phyloP scores from a whole-genome alignment of 805 yeast species.

The Candida michaelii region DNA sequence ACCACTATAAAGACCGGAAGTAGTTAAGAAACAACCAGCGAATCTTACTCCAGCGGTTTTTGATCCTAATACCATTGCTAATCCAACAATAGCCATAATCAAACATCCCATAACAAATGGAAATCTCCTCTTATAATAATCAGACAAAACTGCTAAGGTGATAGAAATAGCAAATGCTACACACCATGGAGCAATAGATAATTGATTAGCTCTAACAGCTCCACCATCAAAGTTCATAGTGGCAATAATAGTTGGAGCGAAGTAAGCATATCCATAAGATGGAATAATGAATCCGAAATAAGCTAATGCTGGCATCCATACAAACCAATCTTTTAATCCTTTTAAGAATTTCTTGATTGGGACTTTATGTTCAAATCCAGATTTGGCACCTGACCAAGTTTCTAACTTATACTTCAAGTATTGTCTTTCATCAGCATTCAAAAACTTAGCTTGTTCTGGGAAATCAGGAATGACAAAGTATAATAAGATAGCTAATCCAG shows the following conservation, averaged over 20 bases:
- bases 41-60: conserved; percentile 46
- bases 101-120: conserved; percentile 36
- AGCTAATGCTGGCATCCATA: conserved; percentile 57
- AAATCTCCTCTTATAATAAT: conserved; percentile 47
- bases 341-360: conserved; percentile 43
- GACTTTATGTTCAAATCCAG: conserved; percentile 50
- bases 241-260: conserved; percentile 65
- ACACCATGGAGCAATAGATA: conserved; percentile 86
- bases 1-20: conserved; percentile 57
- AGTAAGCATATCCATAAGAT: conserved; percentile 74
- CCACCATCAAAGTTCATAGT: conserved; percentile 60
- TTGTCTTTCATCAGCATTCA: conserved; percentile 48
- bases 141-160: conserved; percentile 63
- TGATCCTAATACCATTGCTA: conserved; percentile 52
- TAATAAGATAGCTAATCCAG: conserved; percentile 35
- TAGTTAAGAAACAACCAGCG: conserved; percentile 63
- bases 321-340: conserved; percentile 59
- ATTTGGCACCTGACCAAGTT: conserved; percentile 31
- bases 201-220: conserved; percentile 65
- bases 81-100: conserved; percentile 48
- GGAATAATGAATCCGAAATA: conserved; percentile 70
- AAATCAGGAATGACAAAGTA: conserved; percentile 62
- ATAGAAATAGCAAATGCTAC: conserved; percentile 69
- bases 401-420: conserved; percentile 61
- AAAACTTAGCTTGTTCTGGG: conserved; percentile 64